Conservation (phyloP, 495 filamentous ascomycete species). For the Emericellopsis terricola region DNA sequence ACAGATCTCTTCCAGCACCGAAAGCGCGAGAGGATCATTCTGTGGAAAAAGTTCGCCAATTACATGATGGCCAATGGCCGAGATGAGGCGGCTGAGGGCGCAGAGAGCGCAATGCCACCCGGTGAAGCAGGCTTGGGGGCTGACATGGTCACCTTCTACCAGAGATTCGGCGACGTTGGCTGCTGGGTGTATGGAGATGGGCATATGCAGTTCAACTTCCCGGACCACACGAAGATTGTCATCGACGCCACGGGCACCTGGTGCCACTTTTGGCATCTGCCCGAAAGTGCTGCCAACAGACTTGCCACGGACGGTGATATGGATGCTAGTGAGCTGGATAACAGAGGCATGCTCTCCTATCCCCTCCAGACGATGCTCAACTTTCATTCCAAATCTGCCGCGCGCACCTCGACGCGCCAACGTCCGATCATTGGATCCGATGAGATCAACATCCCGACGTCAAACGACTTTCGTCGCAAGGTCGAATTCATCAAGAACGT, state of each 20-base stretch:
- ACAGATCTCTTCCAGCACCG: slow-evolving; percentile 43
- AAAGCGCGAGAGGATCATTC: slow-evolving; percentile 52
- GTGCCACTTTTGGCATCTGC: slow-evolving; percentile 74
- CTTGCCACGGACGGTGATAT: slow-evolving; percentile 44
- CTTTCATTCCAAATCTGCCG: slow-evolving; percentile 21
- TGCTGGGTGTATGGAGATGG: slow-evolving; percentile 84
- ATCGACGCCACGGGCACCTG: slow-evolving; percentile 56
- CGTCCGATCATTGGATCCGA: slow-evolving; percentile 36
- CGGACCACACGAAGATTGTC: slow-evolving; percentile 89
- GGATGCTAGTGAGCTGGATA: slow-evolving; percentile 44
- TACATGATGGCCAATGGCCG: slow-evolving; percentile 64
- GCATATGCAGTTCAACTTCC: slow-evolving; percentile 86
- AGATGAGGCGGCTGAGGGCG: slow-evolving; percentile 31
- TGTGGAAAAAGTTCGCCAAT: slow-evolving; percentile 85
- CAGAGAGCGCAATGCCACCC: slow-evolving; percentile 19
- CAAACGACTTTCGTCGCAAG: slow-evolving; percentile 68
- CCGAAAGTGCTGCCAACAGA: slow-evolving; percentile 43
- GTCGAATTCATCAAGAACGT: slow-evolving; percentile 55
- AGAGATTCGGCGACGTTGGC: slow-evolving; percentile 71
- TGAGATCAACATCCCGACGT: slow-evolving; percentile 44
- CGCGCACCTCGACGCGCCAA: slow-evolving; percentile 22
- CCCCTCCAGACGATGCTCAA: slow-evolving; percentile 40
- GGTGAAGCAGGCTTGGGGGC: slow-evolving; percentile 25
- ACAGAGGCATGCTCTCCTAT: slow-evolving; percentile 39
- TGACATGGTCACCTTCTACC: slow-evolving; percentile 75